phyloP scores from a whole-genome alignment of 2,329 filamentous ascomycete species.

The Claviceps arundinis region DNA sequence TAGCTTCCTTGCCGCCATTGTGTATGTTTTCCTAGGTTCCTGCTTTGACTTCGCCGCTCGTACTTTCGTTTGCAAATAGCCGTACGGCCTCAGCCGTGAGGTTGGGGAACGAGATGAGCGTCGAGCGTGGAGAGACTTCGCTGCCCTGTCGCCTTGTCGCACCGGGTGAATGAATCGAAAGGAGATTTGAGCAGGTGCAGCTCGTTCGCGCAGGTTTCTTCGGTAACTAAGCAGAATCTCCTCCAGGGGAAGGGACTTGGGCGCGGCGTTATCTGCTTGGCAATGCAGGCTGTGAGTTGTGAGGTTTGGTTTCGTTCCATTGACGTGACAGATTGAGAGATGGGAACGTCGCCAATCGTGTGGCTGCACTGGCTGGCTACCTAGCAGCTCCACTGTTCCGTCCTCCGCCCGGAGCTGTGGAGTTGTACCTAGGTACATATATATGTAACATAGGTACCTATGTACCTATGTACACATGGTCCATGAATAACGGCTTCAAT shows the following conservation, averaged over 20 bases:
- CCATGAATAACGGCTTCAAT: too few relatives aligned
- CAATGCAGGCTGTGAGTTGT: background rate
- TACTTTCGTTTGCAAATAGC: background rate
- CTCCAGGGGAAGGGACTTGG: background rate
- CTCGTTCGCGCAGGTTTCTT: background rate
- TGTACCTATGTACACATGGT: too few relatives aligned
- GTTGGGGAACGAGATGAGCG: background rate
- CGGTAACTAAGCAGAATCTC: background rate
- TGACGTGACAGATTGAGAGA: conserved; percentile 9
- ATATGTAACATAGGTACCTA: too few relatives aligned
- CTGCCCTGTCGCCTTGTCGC: background rate
- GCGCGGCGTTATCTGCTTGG: background rate
- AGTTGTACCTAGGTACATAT: conserved; percentile 1
- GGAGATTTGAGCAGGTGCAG: background rate
- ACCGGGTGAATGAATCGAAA: background rate
- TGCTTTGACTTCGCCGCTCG: background rate
- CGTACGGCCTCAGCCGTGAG: background rate
- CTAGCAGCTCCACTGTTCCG: conserved; percentile 8
- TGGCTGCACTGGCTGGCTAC: background rate
- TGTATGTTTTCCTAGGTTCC: conserved; percentile 16
- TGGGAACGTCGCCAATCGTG: conserved; percentile 8
- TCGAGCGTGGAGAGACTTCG: background rate
- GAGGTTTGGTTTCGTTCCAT: background rate
- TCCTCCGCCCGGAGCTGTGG: background rate
- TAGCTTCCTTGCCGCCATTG: conserved; percentile 89